phyloP scores from a whole-genome alignment of 2,329 filamentous ascomycete genomes.

The Stemphylium vesicarium region DNA sequence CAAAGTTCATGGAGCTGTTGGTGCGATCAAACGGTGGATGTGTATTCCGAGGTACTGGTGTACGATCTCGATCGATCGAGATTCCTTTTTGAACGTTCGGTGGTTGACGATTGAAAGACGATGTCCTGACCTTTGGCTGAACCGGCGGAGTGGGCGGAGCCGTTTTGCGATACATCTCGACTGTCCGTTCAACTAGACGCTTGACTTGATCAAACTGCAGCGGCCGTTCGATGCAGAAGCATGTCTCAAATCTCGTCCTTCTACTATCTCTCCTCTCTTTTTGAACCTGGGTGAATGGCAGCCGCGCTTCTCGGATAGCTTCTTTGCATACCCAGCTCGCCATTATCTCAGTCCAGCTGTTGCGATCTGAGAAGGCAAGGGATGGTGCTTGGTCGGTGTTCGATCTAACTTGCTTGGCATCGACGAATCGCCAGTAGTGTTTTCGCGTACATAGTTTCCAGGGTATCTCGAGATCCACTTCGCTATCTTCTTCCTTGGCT shows the following conservation, averaged over 20 bases:
- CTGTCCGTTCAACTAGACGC: constrained; percentile 48
- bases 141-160: constrained; percentile 20
- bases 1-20: constrained; percentile 21
- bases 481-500: constrained; percentile 41
- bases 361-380: constrained; percentile 36
- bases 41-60: constrained; percentile 25
- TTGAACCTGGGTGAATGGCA: constrained; percentile 40
- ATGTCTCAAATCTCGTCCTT: constrained; percentile 44
- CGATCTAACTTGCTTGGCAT: constrained; percentile 37
- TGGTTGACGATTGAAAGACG: constrained; percentile 31
- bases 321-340: constrained; percentile 49
- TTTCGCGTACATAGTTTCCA: constrained; percentile 44
- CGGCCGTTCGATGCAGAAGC: constrained; percentile 43
- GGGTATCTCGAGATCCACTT: constrained; percentile 43
- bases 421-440: constrained; percentile 46
- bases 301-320: constrained; percentile 43
- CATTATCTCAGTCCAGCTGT: constrained; percentile 45
- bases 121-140: constrained; percentile 19
- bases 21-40: constrained; percentile 31
- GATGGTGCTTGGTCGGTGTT: constrained; percentile 40
- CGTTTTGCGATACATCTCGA: constrained; percentile 44
- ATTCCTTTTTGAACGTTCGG: constrained; percentile 10
- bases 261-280: constrained; percentile 40
- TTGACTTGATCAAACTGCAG: constrained; percentile 46
- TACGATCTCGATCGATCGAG: constrained; percentile 33